phyloP scores from a whole-genome alignment of 495 filamentous ascomycete species.

The Penicillium manginii region DNA sequence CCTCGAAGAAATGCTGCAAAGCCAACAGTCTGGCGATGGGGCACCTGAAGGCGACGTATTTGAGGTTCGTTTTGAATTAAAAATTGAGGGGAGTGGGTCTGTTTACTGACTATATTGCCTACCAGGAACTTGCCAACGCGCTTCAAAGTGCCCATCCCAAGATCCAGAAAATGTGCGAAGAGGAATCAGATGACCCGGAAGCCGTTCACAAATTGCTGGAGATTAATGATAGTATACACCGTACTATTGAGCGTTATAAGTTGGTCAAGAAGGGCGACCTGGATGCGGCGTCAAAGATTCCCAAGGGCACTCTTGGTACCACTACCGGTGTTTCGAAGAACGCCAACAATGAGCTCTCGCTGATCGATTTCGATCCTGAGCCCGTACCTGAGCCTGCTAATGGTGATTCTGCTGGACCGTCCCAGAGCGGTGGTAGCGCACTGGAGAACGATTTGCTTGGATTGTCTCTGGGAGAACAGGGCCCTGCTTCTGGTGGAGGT shows the following conservation, averaged over 20 bases:
- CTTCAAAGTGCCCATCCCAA: slow-evolving; percentile 95
- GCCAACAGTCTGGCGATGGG: slow-evolving; percentile 77
- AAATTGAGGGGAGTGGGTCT: background rate
- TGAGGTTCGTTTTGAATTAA: slow-evolving; percentile 55
- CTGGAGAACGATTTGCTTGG: slow-evolving; percentile 71
- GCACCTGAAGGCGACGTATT: slow-evolving; percentile 92
- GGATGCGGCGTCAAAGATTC: slow-evolving; percentile 82
- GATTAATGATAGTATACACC: slow-evolving; percentile 98
- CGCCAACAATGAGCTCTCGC: slow-evolving; percentile 81
- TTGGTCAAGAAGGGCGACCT: slow-evolving; percentile 92
- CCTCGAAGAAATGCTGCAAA: slow-evolving; percentile 89
- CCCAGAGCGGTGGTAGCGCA: slow-evolving; percentile 42
- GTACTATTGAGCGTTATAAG: slow-evolving; percentile 93
- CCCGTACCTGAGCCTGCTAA: slow-evolving; percentile 36
- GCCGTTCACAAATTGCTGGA: slow-evolving; percentile 93
- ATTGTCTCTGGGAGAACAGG: slow-evolving; percentile 64
- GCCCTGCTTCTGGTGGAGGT: slow-evolving; percentile 73
- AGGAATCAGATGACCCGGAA: slow-evolving; percentile 95
- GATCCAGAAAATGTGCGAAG: slow-evolving; percentile 99
- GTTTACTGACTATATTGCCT: slow-evolving; percentile 1
- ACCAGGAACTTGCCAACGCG: slow-evolving; percentile 83
- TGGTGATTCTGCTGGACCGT: slow-evolving; percentile 46
- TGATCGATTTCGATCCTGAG: slow-evolving; percentile 87
- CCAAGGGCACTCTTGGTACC: slow-evolving; percentile 77
- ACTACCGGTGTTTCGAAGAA: slow-evolving; percentile 73